phyloP scores from a whole-genome alignment of 257 asterid genomes.

The Solanum clarkiae region DNA sequence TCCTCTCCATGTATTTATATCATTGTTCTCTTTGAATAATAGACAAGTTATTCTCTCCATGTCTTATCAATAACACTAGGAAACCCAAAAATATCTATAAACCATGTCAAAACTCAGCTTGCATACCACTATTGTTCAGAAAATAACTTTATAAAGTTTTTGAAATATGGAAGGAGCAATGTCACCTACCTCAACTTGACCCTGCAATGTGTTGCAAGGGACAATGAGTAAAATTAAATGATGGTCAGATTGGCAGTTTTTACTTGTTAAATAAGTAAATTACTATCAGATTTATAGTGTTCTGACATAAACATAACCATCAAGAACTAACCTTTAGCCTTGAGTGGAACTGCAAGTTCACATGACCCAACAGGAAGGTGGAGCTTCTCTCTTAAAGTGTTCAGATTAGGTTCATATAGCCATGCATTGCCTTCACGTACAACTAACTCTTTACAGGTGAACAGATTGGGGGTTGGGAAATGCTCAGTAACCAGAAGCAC shows the following conservation, averaged over 20 bases:
- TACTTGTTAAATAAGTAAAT: not conserved
- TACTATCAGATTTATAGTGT: not conserved
- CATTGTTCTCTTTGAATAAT: too few species aligned
- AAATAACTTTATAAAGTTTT: not conserved
- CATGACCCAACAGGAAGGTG: constrained; percentile 86
- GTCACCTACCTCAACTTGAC: not conserved
- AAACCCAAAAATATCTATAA: not conserved
- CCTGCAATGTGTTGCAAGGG: not conserved
- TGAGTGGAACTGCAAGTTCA: constrained; percentile 81
- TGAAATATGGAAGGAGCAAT: not conserved
- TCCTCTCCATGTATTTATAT: too few species aligned
- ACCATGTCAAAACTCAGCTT: not conserved
- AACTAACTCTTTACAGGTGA: constrained; percentile 70
- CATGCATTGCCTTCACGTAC: constrained; percentile 59
- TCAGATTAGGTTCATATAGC: constrained; percentile 65
- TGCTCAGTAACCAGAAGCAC: constrained; percentile 65
- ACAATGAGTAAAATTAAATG: not conserved
- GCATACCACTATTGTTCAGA: not conserved
- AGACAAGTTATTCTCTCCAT: too few species aligned
- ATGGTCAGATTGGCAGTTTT: not conserved
- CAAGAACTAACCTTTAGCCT: constrained; percentile 47
- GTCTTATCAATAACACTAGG: not conserved
- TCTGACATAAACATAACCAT: not conserved
- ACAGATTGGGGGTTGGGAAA: constrained; percentile 78
- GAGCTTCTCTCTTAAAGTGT: constrained; percentile 58